These are phyloP conservation scores for Cyclocybe cylindracea DNA, from an alignment of 768 basidiomycete species.

Conservation along the genomic window DNA sequence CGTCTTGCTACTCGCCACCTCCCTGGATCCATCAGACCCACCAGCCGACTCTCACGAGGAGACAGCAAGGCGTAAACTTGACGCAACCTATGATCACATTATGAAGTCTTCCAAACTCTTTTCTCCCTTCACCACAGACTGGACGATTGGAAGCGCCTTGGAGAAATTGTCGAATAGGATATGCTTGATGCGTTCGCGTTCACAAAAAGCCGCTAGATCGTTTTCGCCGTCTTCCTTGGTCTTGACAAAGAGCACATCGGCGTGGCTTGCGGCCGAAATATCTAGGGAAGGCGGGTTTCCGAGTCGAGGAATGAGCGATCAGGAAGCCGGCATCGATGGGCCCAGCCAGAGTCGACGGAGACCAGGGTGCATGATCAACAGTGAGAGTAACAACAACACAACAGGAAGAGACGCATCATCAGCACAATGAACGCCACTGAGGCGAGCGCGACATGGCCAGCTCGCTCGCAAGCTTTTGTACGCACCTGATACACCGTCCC, in stretches of 20 bases:
- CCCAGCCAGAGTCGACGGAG: not conserved
- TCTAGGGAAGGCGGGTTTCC: conserved; percentile 45
- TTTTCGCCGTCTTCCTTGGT: conserved; percentile 76
- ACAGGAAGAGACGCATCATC: too few relatives aligned
- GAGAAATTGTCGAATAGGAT: conserved; percentile 76
- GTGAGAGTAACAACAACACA: too few relatives aligned
- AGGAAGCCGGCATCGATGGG: not conserved
- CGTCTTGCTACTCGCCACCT: too few relatives aligned
- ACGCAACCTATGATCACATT: too few relatives aligned
- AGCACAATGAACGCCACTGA: too few relatives aligned
- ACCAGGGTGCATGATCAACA: not conserved
- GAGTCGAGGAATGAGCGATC: not conserved
- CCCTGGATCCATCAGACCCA: too few relatives aligned
- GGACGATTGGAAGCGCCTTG: conserved; percentile 58
- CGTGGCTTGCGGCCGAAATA: conserved; percentile 89
- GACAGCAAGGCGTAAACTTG: too few relatives aligned
- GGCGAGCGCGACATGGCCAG: too few relatives aligned
- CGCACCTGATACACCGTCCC: conserved; percentile 93
- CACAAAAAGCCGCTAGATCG: conserved; percentile 85
- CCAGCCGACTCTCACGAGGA: too few relatives aligned
- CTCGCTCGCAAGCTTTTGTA: conserved; percentile 4
- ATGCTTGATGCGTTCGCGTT: conserved; percentile 74
- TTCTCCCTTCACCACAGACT: conserved; percentile 70
- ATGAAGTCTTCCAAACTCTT: conserved; percentile 51
- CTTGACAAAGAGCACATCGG: conserved; percentile 96